phyloP scores from a whole-genome alignment of 805 yeast genomes.

The Debaryomyces castellii region DNA sequence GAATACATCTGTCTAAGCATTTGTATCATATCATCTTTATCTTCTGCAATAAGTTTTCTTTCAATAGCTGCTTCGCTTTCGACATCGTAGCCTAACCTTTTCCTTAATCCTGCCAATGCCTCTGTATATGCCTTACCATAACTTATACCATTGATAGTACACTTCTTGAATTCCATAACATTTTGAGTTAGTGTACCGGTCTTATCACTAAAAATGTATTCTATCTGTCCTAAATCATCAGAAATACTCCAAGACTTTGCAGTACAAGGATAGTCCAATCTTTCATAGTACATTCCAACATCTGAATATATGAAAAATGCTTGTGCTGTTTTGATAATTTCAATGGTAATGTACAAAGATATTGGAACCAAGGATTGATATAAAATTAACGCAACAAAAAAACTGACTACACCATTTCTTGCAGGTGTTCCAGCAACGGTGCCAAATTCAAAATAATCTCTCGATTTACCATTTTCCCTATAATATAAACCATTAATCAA shows the following conservation, averaged over 20 bases:
- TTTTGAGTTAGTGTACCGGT: slow-evolving; percentile 85
- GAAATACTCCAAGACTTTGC: slow-evolving; percentile 86
- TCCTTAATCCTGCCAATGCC: slow-evolving; percentile 75
- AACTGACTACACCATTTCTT: slow-evolving; percentile 66
- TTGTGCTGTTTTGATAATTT: slow-evolving; percentile 79
- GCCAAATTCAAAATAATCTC: slow-evolving; percentile 68
- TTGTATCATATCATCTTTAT: slow-evolving; percentile 58
- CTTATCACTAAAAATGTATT: slow-evolving; percentile 80
- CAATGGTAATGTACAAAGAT: slow-evolving; percentile 77
- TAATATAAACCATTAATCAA: slow-evolving; percentile 70
- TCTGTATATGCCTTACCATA: slow-evolving; percentile 85
- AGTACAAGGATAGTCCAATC: slow-evolving; percentile 74
- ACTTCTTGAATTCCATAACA: slow-evolving; percentile 82
- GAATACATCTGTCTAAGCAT: slow-evolving; percentile 14
- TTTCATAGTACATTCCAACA: slow-evolving; percentile 65
- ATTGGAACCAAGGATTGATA: slow-evolving; percentile 83
- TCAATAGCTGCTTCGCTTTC: slow-evolving; percentile 57
- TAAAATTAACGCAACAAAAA: slow-evolving; percentile 73
- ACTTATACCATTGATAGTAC: slow-evolving; percentile 69
- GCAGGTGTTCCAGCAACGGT: slow-evolving; percentile 66
- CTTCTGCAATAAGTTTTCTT: slow-evolving; percentile 53
- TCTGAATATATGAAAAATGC: slow-evolving; percentile 80
- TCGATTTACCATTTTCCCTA: slow-evolving; percentile 43
- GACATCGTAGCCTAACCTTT: slow-evolving; percentile 75
- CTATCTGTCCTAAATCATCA: slow-evolving; percentile 84